phyloP scores from a whole-genome alignment of 345 rosid species.

The Orychophragmus violaceus region DNA sequence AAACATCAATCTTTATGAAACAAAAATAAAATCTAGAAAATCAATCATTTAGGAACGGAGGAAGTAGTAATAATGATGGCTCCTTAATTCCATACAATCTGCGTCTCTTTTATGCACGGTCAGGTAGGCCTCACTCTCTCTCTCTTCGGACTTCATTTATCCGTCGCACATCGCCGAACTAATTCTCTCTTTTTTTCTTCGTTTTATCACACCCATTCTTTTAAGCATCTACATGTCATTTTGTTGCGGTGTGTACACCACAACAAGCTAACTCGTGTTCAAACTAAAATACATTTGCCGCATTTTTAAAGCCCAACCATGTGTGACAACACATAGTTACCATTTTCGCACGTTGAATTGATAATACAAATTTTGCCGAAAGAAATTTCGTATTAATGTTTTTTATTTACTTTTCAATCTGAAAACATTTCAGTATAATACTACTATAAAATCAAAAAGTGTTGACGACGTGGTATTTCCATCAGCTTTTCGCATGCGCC shows the following conservation, averaged over 20 bases:
- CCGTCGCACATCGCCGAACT: slow-evolving; percentile 23
- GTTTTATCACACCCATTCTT: neutral
- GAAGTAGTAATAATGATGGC: slow-evolving; percentile 11
- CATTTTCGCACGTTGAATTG: neutral
- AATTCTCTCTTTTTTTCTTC: neutral
- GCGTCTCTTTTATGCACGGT: slow-evolving; percentile 26
- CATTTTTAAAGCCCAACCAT: neutral
- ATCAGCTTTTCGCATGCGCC: slow-evolving; percentile 37
- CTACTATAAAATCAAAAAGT: slow-evolving; percentile 16
- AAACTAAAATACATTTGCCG: neutral
- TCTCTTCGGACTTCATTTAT: slow-evolving; percentile 11
- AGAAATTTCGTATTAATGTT: neutral
- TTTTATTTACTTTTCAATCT: neutral
- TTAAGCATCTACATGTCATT: neutral
- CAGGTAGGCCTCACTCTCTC: slow-evolving; percentile 11
- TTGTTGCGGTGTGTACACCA: neutral
- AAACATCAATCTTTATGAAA: too few species aligned
- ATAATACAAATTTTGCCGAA: neutral
- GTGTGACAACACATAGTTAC: neutral
- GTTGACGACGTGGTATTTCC: slow-evolving; percentile 26
- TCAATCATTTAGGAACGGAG: too few species aligned
- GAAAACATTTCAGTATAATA: slow-evolving; percentile 1
- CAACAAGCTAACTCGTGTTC: too few species aligned
- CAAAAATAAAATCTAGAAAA: too few species aligned
- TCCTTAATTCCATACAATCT: slow-evolving; percentile 30